Conservation (phyloP, 2,329 filamentous ascomycete species). For the Chaetomium olivaceum region DNA sequence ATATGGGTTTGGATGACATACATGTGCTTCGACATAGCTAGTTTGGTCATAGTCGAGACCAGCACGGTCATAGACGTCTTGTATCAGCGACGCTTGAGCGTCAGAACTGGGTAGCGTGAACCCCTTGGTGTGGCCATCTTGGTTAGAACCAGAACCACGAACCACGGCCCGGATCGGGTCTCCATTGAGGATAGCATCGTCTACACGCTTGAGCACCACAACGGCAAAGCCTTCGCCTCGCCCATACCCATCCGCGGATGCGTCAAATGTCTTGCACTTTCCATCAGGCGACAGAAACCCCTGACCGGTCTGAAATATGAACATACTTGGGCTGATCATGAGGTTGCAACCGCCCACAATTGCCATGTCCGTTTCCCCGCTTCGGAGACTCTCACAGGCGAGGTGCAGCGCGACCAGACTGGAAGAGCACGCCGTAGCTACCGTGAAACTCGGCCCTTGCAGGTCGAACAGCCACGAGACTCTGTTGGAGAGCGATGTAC, state of each 20-base stretch:
- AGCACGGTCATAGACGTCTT: neutral
- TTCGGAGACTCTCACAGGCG: constrained; percentile 23
- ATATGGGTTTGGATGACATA: neutral
- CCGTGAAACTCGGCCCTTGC: constrained; percentile 22
- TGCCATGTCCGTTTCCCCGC: neutral
- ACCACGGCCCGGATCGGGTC: neutral
- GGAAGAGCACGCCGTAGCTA: constrained; percentile 27
- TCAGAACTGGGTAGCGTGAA: neutral
- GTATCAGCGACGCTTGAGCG: neutral
- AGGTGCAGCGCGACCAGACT: constrained; percentile 34
- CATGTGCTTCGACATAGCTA: constrained; percentile 4
- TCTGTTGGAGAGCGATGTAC: constrained; percentile 35
- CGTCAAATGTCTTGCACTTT: constrained; percentile 7
- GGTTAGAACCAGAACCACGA: neutral
- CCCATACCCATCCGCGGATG: neutral
- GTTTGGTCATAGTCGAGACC: neutral
- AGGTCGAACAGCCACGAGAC: constrained; percentile 39
- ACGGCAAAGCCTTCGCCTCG: constrained; percentile 1
- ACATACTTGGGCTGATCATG: neutral
- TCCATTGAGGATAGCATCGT: neutral
- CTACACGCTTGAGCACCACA: neutral
- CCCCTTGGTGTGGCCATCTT: constrained; percentile 4
- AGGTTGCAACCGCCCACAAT: constrained; percentile 4
- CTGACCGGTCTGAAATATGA: neutral
- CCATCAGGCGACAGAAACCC: constrained; percentile 3